A percentile compares a stretch with the other conserved stretches of the same genome.
These are phyloP conservation scores for Vitrella brassicaformis DNA, from an alignment of 73 alveolate species.

Conservation along the genomic window DNA sequence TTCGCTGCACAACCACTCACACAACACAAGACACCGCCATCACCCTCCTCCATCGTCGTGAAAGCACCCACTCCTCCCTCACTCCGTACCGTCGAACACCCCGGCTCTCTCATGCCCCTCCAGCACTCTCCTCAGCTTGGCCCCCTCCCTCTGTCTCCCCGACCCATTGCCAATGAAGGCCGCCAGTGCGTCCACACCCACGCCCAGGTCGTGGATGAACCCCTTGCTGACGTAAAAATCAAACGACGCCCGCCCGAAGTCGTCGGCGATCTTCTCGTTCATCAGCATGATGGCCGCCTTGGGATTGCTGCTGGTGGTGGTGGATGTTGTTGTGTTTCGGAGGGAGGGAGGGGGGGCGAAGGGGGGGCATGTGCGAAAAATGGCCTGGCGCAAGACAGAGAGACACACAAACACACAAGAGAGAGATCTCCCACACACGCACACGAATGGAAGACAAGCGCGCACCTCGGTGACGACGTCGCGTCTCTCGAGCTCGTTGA, in stretches of 20 bases:
- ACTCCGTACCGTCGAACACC: neutral
- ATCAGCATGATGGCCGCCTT: neutral
- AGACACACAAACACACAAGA: neutral
- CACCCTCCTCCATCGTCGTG: neutral
- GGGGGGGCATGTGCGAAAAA: too few relatives aligned
- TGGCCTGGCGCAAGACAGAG: too few relatives aligned
- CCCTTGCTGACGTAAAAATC: neutral
- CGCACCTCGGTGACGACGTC: conserved; percentile 11
- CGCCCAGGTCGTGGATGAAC: too few relatives aligned
- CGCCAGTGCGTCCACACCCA: too few relatives aligned
- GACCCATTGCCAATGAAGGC: neutral
- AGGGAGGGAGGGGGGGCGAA: too few relatives aligned
- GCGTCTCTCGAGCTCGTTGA: conserved; percentile 58
- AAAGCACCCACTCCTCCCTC: neutral
- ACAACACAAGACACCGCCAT: neutral
- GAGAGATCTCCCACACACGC: neutral
- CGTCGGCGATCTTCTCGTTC: neutral
- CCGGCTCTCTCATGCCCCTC: too few relatives aligned
- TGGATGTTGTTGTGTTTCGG: too few relatives aligned
- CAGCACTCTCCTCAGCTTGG: neutral
- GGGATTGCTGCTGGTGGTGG: too few relatives aligned
- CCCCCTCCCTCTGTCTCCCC: neutral
- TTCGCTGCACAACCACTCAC: neutral
- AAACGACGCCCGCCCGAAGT: neutral
- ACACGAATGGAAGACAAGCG: neutral